Evolutionary conservation across 345 rosid genomes (phyloP), one percentile per base, ranked within the genome.

Genomic region (Excoecaria cochinchinensis): DNA sequence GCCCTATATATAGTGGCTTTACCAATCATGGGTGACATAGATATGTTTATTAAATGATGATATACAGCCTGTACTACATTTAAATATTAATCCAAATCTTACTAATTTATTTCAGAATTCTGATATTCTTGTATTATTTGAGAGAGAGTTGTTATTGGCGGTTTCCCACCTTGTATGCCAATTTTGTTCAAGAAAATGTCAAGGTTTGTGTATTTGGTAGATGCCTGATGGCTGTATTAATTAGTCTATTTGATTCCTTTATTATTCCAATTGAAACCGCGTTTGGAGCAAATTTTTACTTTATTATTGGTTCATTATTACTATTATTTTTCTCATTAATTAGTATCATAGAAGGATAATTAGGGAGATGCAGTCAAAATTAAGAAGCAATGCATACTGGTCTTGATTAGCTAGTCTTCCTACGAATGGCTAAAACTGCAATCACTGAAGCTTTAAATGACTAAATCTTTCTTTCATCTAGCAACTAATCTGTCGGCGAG

Each of bases 51-150:
- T 48, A 58, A 60, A 62, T 74, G 31, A 25, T 44, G 8, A 68
- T n/a, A 8, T 38, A 77, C 82, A 79, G 78, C 48, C 85, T 84
- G 87, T 61, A 72, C 71, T 70, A 50, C 47, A 52, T 72, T 57
- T 57, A 61, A 62, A 52, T 61, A 50, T 3, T 12, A 22, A 22
- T 56, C 15, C 63, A 69, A 50, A 51, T 66, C 38, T 71, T 42
- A 52, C 77, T 69, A n/a, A n/a, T n/a, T 4, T 42, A 69, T 21
- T 53, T 31, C 51, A 14, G 8, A 12, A 5, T 10, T 60, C 50
- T 42, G 15, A 9, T 36, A 3, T 69, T 38, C 42, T 12, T 62
- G 40, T 38, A 39, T 3, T 38, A 5, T 12, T 44, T 8, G 21
- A 58, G n/a, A 31, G 0, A 5, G 5, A 52, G 15, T 8, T 58